Percentiles rank a stretch among this genome's conserved stretches.
Conservation (phyloP, 208 protist genomes). For the Herpetomonas tarakana region DNA sequence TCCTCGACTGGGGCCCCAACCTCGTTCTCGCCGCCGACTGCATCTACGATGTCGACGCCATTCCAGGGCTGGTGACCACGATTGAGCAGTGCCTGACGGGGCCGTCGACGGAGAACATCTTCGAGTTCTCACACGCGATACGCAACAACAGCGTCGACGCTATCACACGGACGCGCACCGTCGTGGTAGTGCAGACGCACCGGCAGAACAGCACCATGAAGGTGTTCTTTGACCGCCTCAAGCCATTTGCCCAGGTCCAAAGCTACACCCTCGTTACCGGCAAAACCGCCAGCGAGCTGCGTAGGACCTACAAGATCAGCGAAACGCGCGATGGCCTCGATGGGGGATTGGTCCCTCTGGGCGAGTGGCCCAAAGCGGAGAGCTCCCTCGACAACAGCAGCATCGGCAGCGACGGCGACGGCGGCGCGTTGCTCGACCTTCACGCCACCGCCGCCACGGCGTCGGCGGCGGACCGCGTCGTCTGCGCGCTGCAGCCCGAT, state of each 20-base stretch:
- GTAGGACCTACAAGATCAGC: background rate
- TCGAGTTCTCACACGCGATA: background rate
- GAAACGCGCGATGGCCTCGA: background rate
- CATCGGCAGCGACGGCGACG: conserved; percentile 18
- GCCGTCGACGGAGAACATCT: conserved; percentile 2
- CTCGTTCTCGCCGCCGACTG: conserved; percentile 76
- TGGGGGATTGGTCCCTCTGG: background rate
- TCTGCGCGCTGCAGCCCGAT: conserved; percentile 36
- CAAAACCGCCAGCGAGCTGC: conserved; percentile 17
- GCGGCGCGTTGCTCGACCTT: conserved; percentile 25
- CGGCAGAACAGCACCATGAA: conserved; percentile 78
- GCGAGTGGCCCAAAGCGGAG: background rate
- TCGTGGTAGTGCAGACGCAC: conserved; percentile 83
- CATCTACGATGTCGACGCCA: conserved; percentile 71
- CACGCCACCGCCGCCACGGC: conserved; percentile 18
- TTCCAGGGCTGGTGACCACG: conserved; percentile 50
- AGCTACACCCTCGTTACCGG: conserved; percentile 35
- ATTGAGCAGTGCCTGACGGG: conserved; percentile 33
- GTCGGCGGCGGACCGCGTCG: conserved; percentile 15
- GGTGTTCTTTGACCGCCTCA: conserved; percentile 58
- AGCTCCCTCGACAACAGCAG: conserved; percentile 14
- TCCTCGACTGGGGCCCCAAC: conserved; percentile 45
- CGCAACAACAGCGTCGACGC: background rate
- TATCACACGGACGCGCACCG: conserved; percentile 12
- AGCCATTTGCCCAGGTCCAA: conserved; percentile 30